These are phyloP conservation scores for Fraxinus velutina DNA, from an alignment of 305 asterid genomes.

Conservation along the genomic window DNA sequence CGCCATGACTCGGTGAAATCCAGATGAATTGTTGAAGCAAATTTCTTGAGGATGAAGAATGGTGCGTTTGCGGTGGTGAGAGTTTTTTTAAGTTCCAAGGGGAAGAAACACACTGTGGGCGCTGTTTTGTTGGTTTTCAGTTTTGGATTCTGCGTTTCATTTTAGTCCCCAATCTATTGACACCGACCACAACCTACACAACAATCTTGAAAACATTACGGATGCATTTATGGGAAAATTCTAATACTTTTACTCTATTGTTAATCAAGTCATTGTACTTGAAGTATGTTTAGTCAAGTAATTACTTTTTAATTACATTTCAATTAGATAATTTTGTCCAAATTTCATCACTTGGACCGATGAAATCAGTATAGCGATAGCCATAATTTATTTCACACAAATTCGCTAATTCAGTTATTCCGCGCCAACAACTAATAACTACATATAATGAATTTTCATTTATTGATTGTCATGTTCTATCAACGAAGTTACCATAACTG, in stretches of 20 bases:
- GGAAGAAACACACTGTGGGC: slow-evolving; percentile 25
- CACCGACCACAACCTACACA: not conserved
- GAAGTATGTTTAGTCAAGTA: not conserved
- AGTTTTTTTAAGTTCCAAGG: not conserved
- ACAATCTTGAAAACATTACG: not conserved
- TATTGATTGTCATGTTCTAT: no score
- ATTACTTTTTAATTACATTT: not conserved
- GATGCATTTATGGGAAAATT: not conserved
- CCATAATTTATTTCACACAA: not conserved
- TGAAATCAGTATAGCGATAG: not conserved
- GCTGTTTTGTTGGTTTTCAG: slow-evolving; percentile 4
- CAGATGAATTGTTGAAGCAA: not conserved
- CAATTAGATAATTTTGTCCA: not conserved
- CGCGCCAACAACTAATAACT: no score
- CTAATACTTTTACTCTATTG: not conserved
- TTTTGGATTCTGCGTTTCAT: not conserved
- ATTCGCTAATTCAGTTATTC: no score
- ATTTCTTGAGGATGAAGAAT: not conserved
- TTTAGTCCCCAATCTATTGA: not conserved
- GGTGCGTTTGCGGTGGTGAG: not conserved
- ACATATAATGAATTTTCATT: no score
- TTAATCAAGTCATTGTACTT: not conserved
- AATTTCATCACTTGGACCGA: not conserved
- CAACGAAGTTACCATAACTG: not conserved
- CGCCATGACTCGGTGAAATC: slow-evolving; percentile 26